Evolutionary conservation across 2,329 filamentous ascomycete species (phyloP).

Genomic region (Fusarium globosum): DNA sequence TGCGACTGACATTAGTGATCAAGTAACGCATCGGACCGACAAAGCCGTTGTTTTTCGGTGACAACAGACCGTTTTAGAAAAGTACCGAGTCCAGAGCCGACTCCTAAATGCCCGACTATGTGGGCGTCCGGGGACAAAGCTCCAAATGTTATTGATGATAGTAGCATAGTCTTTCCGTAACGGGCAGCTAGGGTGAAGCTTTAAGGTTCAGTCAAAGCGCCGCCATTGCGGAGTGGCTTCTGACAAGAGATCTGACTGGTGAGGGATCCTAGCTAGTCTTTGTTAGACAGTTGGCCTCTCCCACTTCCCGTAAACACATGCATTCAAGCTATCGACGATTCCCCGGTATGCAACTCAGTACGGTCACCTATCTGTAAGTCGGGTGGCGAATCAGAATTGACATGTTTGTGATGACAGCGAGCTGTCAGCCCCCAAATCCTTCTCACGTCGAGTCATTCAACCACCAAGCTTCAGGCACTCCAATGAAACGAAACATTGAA

Average conservation of each 20-base stretch:
- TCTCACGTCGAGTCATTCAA: no score
- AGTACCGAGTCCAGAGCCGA: neutral
- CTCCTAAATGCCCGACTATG: neutral
- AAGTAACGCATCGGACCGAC: neutral
- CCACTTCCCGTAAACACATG: neutral
- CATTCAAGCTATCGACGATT: neutral
- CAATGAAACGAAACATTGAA: neutral
- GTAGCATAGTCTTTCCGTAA: neutral
- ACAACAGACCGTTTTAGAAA: neutral
- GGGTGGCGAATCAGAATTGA: neutral
- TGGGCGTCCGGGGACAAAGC: neutral
- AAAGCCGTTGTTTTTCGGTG: neutral
- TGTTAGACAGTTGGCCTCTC: neutral
- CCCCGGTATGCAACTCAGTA: no score
- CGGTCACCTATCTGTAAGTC: neutral
- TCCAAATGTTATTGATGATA: neutral
- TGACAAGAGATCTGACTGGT: neutral
- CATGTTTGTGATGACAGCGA: neutral
- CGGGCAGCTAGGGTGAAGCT: neutral
- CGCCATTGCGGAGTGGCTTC: neutral
- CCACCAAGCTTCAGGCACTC: neutral
- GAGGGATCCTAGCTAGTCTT: neutral
- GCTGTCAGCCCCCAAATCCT: no score
- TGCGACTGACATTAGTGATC: neutral
- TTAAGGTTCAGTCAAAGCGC: neutral